Evolutionary conservation across 106 monocot species (phyloP), one percentile per base, ranked within the genome.

Genomic region (Platanthera zijinensis): DNA sequence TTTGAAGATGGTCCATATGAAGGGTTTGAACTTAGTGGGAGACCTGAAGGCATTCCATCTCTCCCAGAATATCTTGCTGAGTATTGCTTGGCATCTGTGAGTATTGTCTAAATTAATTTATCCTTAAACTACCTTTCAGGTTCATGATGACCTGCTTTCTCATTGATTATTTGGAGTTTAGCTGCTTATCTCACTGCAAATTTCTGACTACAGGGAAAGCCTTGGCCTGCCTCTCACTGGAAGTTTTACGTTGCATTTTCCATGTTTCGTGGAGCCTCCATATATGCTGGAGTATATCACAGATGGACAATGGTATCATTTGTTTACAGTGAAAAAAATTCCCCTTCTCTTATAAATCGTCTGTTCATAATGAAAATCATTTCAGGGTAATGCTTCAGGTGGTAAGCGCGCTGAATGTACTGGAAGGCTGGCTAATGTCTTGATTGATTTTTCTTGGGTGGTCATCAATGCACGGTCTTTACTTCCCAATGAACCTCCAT

Each of bases 201-300:
- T 69, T 5, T 59, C 8, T 82, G 28, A 80, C 46, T 74, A 62
- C 75, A 99, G 99, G 85, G 85, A 76, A 89, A 76, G 76, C 90
- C 94, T 76, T 99, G 99, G 99, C 99, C 99, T 59, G 88, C 53
- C 74, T 77, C 78, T 74, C 80, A 90, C 47, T 99, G 99, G 99
- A 99, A 94, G 77, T 99, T 94, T 76, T 94, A 90, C 83, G n/a
- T 99, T 77, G 90, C 94, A n/a, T 92, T 99, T 77, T 99, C 92
- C 64, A 52, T 99, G 57, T 99, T 99, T 71, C 87, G 99, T 73
- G 88, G 70, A 17, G 94, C 99, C 59, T 90, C 94, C 54, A 99
- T 99, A 53, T 82, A 78, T 84, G 99, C 94, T 69, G 99, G 99
- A 87, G 87, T 99, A 53, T 90, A 85, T 84, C 86, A 89, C 73